A percentile compares a stretch with the other conserved stretches of the same genome.
Conservation (phyloP, 2,329 filamentous ascomycete genomes). For the Podosphaera xanthii region DNA sequence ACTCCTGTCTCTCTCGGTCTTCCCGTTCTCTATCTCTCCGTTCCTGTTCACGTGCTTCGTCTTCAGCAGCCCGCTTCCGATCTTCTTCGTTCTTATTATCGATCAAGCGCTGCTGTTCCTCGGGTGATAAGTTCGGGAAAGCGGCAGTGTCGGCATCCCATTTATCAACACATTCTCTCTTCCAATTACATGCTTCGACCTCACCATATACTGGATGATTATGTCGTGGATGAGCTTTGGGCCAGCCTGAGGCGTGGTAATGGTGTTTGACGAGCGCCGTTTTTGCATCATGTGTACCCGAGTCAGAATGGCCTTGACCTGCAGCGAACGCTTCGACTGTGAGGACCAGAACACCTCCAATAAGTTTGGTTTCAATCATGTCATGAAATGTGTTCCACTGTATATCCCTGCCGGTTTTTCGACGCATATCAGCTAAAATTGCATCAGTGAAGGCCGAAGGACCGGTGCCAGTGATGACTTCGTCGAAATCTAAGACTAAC, state of each 20-base stretch:
- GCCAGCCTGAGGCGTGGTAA: conserved; percentile 55
- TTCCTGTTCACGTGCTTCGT: background rate
- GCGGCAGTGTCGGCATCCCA: conserved; percentile 43
- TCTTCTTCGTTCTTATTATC: conserved; percentile 9
- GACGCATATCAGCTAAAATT: conserved; percentile 40
- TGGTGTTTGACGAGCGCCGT: conserved; percentile 49
- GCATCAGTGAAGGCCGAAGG: conserved; percentile 47
- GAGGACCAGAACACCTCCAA: conserved; percentile 40
- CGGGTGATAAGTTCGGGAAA: conserved; percentile 33
- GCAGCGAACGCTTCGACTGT: conserved; percentile 52
- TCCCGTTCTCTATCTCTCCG: background rate
- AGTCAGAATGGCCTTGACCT: conserved; percentile 50
- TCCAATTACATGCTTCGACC: conserved; percentile 51
- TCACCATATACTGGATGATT: conserved; percentile 46
- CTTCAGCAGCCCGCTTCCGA: background rate
- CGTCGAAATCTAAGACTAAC: conserved; percentile 45
- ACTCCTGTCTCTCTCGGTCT: background rate
- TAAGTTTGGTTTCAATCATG: conserved; percentile 39
- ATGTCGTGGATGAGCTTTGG: conserved; percentile 39
- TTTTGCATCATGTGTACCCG: conserved; percentile 43
- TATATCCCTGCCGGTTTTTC: conserved; percentile 22
- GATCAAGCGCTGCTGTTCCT: conserved; percentile 29
- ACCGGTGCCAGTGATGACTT: conserved; percentile 50
- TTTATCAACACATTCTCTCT: conserved; percentile 34
- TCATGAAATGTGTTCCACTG: conserved; percentile 44